Conservation (phyloP, 2,329 filamentous ascomycete species). For the Scortechinia acanthostroma region DNA sequence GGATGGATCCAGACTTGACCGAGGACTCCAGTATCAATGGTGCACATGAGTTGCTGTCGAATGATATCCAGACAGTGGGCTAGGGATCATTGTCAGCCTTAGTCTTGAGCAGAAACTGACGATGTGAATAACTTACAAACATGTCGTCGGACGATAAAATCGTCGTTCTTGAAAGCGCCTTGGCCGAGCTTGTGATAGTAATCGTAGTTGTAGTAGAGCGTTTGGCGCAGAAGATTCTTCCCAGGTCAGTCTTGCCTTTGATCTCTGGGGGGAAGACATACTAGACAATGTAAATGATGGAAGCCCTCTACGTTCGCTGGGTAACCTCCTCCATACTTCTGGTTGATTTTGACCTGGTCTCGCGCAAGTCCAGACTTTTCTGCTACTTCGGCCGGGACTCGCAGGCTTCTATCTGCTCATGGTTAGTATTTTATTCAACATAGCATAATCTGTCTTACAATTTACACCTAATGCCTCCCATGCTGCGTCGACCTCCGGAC, state of each 20-base stretch:
- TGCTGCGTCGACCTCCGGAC: conserved; percentile 40
- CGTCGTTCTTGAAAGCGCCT: conserved; percentile 46
- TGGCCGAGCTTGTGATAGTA: conserved; percentile 41
- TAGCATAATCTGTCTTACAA: conserved; percentile 32
- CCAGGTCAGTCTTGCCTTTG: neutral
- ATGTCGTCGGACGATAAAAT: conserved; percentile 43
- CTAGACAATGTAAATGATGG: conserved; percentile 40
- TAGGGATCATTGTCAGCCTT: conserved; percentile 38
- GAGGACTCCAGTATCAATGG: conserved; percentile 38
- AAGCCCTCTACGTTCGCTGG: conserved; percentile 36
- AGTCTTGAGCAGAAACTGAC: conserved; percentile 38
- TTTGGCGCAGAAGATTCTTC: conserved; percentile 42
- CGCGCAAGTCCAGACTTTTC: conserved; percentile 32
- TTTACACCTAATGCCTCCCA: conserved; percentile 40
- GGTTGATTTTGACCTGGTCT: conserved; percentile 40
- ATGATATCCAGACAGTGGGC: conserved; percentile 47
- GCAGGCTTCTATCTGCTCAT: too few relatives aligned
- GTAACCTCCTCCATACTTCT: conserved; percentile 42
- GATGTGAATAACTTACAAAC: conserved; percentile 40
- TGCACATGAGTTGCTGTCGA: conserved; percentile 47
- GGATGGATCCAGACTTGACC: conserved; percentile 44
- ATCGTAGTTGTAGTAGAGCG: conserved; percentile 41
- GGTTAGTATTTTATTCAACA: conserved; percentile 28
- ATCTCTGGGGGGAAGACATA: conserved; percentile 8
- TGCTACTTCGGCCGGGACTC: too few relatives aligned